Evolutionary conservation across 805 yeast species (phyloP).

Genomic region (Schwanniomyces polymorphus): DNA sequence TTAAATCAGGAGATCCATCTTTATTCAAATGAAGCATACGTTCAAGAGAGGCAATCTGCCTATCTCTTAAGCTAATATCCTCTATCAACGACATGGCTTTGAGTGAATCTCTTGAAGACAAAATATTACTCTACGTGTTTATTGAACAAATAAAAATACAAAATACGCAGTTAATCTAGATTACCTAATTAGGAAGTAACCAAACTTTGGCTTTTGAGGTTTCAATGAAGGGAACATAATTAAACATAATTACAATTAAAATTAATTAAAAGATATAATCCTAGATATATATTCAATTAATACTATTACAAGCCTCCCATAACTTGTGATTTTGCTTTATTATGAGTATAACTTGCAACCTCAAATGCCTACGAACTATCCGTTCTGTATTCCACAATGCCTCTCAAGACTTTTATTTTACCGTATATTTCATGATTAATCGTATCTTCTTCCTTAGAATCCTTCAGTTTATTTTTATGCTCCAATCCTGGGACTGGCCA

Average conservation of each 20-base stretch:
- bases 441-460: conserved; percentile 47
- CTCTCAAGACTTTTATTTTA: conserved; percentile 59
- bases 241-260: no score
- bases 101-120: not conserved
- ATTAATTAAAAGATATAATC: no score
- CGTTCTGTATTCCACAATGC: conserved; percentile 52
- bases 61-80: conserved; percentile 20
- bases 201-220: not conserved
- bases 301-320: not conserved
- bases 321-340: not conserved
- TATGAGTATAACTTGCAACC: not conserved
- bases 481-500: conserved; percentile 78
- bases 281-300: not conserved
- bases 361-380: not conserved
- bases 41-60: conserved; percentile 48
- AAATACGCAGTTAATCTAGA: conserved; percentile 1
- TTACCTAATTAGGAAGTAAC: conserved; percentile 1
- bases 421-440: conserved; percentile 58
- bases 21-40: conserved; percentile 84
- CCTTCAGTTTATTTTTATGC: conserved; percentile 56
- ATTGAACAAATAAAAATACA: not conserved
- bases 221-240: no score
- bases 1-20: conserved; percentile 53
- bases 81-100: conserved; percentile 10
- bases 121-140: conserved; percentile 2